Base-by-base conservation (phyloP, 2,329 filamentous ascomycete species). In the Stemphylium lycopersici region DNA sequence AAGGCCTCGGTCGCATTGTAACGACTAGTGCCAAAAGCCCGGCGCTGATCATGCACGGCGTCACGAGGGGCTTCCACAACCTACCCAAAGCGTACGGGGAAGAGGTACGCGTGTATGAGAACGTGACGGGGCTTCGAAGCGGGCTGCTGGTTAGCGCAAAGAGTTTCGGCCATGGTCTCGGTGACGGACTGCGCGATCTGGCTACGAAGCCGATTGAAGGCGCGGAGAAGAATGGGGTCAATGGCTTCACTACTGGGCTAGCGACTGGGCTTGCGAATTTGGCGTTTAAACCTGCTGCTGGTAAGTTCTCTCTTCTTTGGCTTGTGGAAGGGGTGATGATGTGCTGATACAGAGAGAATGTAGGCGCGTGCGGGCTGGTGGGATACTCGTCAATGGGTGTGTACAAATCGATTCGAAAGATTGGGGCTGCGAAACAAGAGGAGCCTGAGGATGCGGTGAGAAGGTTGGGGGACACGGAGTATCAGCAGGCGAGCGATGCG, bases 11-110 rank as follows among this genome's bases (percentile, higher is more conserved):
- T 8, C 84, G 86, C 11, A 87, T 93, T 45, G 85, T 92, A 3
- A 83, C 83, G 6, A 86, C 89, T 13, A 84, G 89, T 3, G 78
- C 93, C 48, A 90, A 89, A 63, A 86, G 87, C 2, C 92, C 91
- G 0, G 88, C 93, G 81, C 90, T 93, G 66, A 87, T 96, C 56
- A 90, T 89, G 45, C 77, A 96, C 39, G 89, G 89, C 0, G 74
- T 96, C 31, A 89, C 91, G 1, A 87, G 88, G 72, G 92, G 91
- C 0, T 96, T 96, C 71, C 89, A 93, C 67, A 96, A 96, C 66
- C 86, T 89, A 7, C 92, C 92, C 0, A 87, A 85, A 61, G 78
- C 96, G 1, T 96, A 96, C 69, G 89, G 91, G 32, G 92, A 96
- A 66, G 84, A 90, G 2, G 86, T 96, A 0, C 83, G 90, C 5